Conservation (phyloP, 805 yeast species). For the Starmerella riodocensis region DNA sequence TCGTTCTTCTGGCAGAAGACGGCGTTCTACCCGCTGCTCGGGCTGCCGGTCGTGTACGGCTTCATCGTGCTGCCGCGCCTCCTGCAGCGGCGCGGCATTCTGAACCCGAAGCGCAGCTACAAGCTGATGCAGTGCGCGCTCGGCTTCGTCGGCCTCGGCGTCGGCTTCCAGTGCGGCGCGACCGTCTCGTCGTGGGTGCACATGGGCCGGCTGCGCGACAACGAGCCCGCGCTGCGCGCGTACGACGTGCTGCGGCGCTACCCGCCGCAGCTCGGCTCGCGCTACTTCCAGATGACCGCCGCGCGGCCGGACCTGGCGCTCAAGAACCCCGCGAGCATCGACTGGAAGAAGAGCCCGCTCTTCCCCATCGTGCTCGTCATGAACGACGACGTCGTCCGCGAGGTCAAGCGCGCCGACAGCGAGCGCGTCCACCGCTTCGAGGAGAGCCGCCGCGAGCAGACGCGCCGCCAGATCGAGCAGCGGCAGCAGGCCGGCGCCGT, state of each 20-base stretch:
- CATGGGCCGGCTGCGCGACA: slow-evolving; percentile 1
- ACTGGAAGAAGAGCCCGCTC: slow-evolving; percentile 19
- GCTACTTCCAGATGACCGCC: slow-evolving; percentile 19
- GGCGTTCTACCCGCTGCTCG: slow-evolving; percentile 17
- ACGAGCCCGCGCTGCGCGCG: slow-evolving; percentile 7
- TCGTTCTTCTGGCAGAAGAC: slow-evolving; percentile 15
- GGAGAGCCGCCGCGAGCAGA: not conserved
- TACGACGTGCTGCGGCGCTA: slow-evolving; percentile 15
- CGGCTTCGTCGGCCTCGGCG: slow-evolving; percentile 20
- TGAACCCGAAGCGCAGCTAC: slow-evolving; percentile 8
- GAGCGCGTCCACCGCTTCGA: slow-evolving; percentile 2
- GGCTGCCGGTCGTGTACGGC: slow-evolving; percentile 18
- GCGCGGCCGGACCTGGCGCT: slow-evolving; percentile 15
- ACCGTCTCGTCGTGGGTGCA: slow-evolving; percentile 12
- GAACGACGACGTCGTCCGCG: slow-evolving; percentile 8
- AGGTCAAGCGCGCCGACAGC: not conserved
- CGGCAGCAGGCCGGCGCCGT: not conserved
- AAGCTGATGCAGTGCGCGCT: slow-evolving; percentile 17
- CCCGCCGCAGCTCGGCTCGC: slow-evolving; percentile 21
- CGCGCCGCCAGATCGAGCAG: slow-evolving; percentile 3
- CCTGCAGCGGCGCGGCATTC: slow-evolving; percentile 11
- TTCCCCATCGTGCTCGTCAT: slow-evolving; percentile 21
- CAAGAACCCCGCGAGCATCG: slow-evolving; percentile 18
- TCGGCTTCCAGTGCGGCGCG: slow-evolving; percentile 16
- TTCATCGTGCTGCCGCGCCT: slow-evolving; percentile 15